Conservation (phyloP, 2,329 filamentous ascomycete species). For the Fusarium sp. region DNA sequence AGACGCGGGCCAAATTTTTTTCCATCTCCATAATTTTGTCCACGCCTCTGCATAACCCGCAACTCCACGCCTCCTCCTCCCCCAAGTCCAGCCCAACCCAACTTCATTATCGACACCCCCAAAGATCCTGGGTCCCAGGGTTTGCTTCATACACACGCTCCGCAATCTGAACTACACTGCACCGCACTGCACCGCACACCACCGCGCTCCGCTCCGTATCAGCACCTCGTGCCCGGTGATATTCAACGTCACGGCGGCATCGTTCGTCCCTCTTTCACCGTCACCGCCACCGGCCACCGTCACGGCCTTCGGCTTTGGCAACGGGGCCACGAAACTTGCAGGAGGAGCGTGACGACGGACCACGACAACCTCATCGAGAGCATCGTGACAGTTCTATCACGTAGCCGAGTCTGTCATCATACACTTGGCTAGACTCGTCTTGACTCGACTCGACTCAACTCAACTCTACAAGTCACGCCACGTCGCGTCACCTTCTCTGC, state of each 20-base stretch:
- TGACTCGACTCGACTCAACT: slow-evolving; percentile 7
- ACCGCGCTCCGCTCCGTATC: slow-evolving; percentile 45
- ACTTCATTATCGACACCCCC: slow-evolving; percentile 59
- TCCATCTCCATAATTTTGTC: slow-evolving; percentile 49
- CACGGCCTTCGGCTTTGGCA: slow-evolving; percentile 40
- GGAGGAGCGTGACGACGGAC: slow-evolving; percentile 31
- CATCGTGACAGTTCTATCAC: slow-evolving; percentile 25
- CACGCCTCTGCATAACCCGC: slow-evolving; percentile 54
- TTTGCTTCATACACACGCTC: slow-evolving; percentile 49
- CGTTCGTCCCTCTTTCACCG: slow-evolving; percentile 33
- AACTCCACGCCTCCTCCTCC: slow-evolving; percentile 56
- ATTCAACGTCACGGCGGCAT: slow-evolving; percentile 40
- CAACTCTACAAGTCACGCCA: slow-evolving; percentile 28
- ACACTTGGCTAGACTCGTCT: slow-evolving; percentile 9
- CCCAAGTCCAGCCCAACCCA: slow-evolving; percentile 51
- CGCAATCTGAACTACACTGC: slow-evolving; percentile 47
- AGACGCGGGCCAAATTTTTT: slow-evolving; percentile 37
- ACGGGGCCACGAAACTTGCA: slow-evolving; percentile 35
- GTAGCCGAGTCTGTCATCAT: slow-evolving; percentile 10
- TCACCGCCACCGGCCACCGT: slow-evolving; percentile 42
- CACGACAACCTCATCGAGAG: slow-evolving; percentile 31
- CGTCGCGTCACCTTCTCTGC: slow-evolving; percentile 34
- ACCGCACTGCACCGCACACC: slow-evolving; percentile 45
- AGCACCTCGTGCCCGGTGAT: slow-evolving; percentile 42
- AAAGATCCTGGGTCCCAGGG: slow-evolving; percentile 50